Base-by-base conservation (phyloP, 2,329 filamentous ascomycete genomes). In the Colletotrichum gigasporum region DNA sequence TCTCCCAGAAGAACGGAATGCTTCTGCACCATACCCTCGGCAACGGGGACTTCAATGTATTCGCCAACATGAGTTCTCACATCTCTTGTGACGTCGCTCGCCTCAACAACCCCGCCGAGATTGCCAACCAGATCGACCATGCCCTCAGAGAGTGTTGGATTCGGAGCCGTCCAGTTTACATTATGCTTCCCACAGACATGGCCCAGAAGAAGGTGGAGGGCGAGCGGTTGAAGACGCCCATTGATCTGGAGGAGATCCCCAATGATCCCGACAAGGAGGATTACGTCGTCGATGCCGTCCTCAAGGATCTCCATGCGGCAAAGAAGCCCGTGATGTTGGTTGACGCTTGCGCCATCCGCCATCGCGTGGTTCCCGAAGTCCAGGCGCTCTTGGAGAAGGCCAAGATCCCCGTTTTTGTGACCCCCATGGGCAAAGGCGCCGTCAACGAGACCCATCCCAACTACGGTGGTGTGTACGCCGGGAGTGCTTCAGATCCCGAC, bases 351-450 rank as follows among this genome's bases (percentile, higher is more conserved):
- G 91, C 92, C 10, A 89, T 94, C 68, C 88, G 93, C 32, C 91
- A 96, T 73, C 84, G 90, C 41, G 90, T 91, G 14, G 76, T 94
- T 1, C 76, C 87, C 1, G 92, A 96, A 75, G 88, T 93, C 16
- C 88, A 92, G 69, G 85, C 87, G 7, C 81, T 97, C 14, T 81
- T 96, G 53, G 82, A 90, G 65, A 92, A 90, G 76, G 92, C 92
- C 1, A 83, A 87, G 4, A 81, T 97, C 7, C 93, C 94, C 4
- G 90, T 92, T 0, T 96, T 96, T 70, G 91, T 94, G n/a, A 91
- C 93, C 0, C 92, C 93, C 2, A 96, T 96, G 91, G 93, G 93
- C 47, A 97, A 97, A 79, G 87, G 93, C 16, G 91, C 91, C 18
- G 86, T 97, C 47, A 86, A 96, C 71, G 93, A 97, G 76, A 86